phyloP scores from a whole-genome alignment of 495 filamentous ascomycete species.

The Trichoderma virens region DNA sequence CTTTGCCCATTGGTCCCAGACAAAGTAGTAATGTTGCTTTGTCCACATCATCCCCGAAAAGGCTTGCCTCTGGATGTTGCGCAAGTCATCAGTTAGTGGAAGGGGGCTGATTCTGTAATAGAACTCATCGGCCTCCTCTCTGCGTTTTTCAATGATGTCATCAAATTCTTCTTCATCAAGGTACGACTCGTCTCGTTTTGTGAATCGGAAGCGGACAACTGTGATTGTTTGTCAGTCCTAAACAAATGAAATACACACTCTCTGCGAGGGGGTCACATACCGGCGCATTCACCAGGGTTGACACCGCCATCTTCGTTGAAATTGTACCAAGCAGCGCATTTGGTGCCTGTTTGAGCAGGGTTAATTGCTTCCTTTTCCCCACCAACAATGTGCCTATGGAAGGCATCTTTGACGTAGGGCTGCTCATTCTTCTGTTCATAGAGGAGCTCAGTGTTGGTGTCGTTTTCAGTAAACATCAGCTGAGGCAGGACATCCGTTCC shows the following conservation, averaged over 20 bases:
- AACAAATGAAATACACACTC: neutral
- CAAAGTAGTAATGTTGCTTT: constrained; percentile 93
- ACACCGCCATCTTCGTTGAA: constrained; percentile 88
- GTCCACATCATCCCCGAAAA: constrained; percentile 96
- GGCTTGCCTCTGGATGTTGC: constrained; percentile 92
- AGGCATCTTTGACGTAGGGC: constrained; percentile 89
- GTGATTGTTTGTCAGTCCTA: constrained; percentile 13
- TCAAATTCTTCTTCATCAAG: constrained; percentile 91
- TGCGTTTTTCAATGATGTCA: constrained; percentile 78
- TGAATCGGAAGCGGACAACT: constrained; percentile 87
- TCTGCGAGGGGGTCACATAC: constrained; percentile 15
- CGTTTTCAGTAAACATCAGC: constrained; percentile 90
- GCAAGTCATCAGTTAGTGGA: constrained; percentile 88
- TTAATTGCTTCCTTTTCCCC: constrained; percentile 74
- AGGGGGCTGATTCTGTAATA: constrained; percentile 88
- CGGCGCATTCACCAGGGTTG: constrained; percentile 78
- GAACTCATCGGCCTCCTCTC: constrained; percentile 88
- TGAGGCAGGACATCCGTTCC: constrained; percentile 76
- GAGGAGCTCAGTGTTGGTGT: constrained; percentile 73
- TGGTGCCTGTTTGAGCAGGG: constrained; percentile 72
- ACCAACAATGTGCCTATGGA: constrained; percentile 81
- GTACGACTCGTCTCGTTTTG: constrained; percentile 61
- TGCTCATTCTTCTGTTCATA: constrained; percentile 70
- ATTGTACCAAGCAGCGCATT: constrained; percentile 83
- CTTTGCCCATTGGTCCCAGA: constrained; percentile 96